Base-by-base conservation (phyloP, 768 basidiomycete genomes). In the Neoboletus subvelutipes region DNA sequence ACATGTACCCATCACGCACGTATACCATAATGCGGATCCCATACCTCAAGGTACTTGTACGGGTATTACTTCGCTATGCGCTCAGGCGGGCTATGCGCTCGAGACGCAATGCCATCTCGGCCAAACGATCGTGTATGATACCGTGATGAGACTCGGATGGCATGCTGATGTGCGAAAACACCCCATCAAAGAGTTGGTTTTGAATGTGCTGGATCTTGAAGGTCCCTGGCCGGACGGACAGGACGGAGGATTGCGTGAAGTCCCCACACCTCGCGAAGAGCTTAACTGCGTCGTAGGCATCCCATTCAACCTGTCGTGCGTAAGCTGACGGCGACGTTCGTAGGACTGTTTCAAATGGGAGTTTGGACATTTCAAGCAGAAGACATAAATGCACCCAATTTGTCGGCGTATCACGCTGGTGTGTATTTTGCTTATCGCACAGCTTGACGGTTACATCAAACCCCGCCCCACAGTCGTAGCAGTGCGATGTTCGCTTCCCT, bases 281-380 rank as follows among this genome's bases (percentile, higher is more conserved):
- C 72, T 74, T 12, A 81, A 87, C 51, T 92, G 90, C 67, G 70
- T 84, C 34, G 89, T 83, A 57, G 64, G 81, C 67, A 34, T 36
- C 48, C 15, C 43, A 22, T 36, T 54, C 37, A 7, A 43, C 28
- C 18, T 13, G 43, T n/a, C 43, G 13, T 26, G 11, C n/a, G 9
- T 45, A 29, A 24, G 29, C 49, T 60, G 36, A 47, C 31, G 40
- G 33, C 20, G 50, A 29, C 45, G n/a, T 46, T 55, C 57, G 9
- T 62, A 90, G 88, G 89, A 90, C 55, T 90, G 89, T 71, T 86
- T 75, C 71, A 87, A 86, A 64, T 90, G 89, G 89, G 83, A 88
- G 56, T 91, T 89, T 52, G 79, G 80, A 8, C 68, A 78, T 50
- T 81, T 73, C 71, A 75, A 77, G 58, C 54, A 52, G 47, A 18